Conservation (phyloP, 2,329 filamentous ascomycete genomes). For the Calonectria fujianensis region DNA sequence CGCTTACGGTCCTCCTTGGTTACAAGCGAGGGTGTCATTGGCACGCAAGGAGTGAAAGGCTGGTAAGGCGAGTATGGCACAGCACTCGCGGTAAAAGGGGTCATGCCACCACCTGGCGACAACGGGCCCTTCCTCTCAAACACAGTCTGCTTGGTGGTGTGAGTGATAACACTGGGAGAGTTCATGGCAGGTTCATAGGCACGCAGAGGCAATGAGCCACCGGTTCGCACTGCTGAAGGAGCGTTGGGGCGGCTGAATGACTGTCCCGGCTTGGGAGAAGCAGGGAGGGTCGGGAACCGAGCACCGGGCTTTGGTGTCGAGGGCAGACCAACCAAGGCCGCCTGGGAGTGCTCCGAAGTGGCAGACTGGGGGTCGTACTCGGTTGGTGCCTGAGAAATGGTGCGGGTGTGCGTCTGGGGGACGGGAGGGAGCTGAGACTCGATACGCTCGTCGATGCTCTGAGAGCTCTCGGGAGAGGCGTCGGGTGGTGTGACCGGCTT, state of each 20-base stretch:
- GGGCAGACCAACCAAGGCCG: constrained; percentile 71
- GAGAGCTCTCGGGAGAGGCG: constrained; percentile 63
- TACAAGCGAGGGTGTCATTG: constrained; percentile 84
- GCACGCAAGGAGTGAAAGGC: constrained; percentile 84
- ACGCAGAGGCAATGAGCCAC: constrained; percentile 75
- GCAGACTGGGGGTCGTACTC: constrained; percentile 72
- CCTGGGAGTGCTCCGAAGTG: constrained; percentile 70
- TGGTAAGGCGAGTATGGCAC: constrained; percentile 87
- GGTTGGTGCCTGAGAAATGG: constrained; percentile 61
- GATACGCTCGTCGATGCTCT: constrained; percentile 75
- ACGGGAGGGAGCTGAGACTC: constrained; percentile 61
- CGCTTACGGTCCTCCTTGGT: constrained; percentile 82
- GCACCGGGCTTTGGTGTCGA: constrained; percentile 63
- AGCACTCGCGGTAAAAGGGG: constrained; percentile 76
- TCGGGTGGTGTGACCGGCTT: constrained; percentile 52
- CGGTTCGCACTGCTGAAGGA: constrained; percentile 74
- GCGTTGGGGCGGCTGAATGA: constrained; percentile 70
- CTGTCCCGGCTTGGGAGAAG: constrained; percentile 71
- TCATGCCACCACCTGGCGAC: constrained; percentile 75
- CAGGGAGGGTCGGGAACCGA: constrained; percentile 63
- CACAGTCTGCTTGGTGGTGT: constrained; percentile 78
- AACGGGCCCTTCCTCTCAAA: constrained; percentile 74
- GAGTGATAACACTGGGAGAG: constrained; percentile 68
- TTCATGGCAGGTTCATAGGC: constrained; percentile 75
- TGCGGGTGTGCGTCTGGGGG: constrained; percentile 61